These are phyloP conservation scores for Endocalyx cinctus DNA, from an alignment of 2,329 filamentous ascomycete genomes.

Conservation along the genomic window DNA sequence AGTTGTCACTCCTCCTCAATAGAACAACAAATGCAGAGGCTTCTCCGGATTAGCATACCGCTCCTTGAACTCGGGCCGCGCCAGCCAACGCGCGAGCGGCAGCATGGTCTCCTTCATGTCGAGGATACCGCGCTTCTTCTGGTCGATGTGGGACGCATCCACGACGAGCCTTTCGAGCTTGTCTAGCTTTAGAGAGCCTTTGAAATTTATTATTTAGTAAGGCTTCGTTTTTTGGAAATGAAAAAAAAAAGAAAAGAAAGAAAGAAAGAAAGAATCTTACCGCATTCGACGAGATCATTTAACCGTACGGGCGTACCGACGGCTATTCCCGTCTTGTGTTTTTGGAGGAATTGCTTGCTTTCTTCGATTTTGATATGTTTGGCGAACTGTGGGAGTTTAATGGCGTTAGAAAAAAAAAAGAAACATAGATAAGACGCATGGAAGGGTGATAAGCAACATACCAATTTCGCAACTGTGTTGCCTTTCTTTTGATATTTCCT, in stretches of 20 bases:
- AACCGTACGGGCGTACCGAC: constrained; percentile 86
- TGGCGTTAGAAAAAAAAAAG: no score
- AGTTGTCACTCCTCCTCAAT: constrained; percentile 34
- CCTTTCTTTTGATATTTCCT: constrained; percentile 77
- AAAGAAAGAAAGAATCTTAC: no score
- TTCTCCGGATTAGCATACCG: constrained; percentile 59
- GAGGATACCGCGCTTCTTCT: constrained; percentile 88
- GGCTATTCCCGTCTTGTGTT: constrained; percentile 71
- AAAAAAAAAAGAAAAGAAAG: no score
- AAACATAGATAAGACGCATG: no score
- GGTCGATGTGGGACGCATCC: constrained; percentile 88
- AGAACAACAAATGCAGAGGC: constrained; percentile 61
- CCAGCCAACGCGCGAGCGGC: constrained; percentile 71
- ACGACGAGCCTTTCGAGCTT: constrained; percentile 76
- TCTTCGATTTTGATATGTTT: constrained; percentile 97
- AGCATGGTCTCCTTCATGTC: constrained; percentile 93
- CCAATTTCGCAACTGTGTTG: constrained; percentile 75
- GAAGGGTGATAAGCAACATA: constrained; percentile 28
- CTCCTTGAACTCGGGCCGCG: constrained; percentile 64
- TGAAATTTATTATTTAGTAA: constrained; percentile 12
- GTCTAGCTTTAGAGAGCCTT: constrained; percentile 64
- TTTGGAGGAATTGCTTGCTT: constrained; percentile 70
- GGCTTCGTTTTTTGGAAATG: no score
- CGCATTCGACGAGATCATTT: constrained; percentile 76
- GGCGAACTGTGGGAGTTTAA: constrained; percentile 58